Conservation (phyloP, 2,329 filamentous ascomycete genomes). For the Phaeomoniella chlamydospora region DNA sequence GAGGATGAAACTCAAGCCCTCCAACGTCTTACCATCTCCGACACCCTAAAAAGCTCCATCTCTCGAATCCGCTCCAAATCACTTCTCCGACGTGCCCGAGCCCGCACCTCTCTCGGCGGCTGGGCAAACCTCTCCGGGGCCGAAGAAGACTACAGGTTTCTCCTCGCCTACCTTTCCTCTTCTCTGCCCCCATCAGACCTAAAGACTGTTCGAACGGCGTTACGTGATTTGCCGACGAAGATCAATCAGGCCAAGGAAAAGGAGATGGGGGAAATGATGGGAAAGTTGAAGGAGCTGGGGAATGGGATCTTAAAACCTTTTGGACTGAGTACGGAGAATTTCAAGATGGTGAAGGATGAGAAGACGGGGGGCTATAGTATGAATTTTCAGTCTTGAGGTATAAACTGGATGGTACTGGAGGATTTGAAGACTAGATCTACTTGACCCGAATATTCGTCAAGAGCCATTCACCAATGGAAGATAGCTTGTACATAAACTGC, state of each 20-base stretch:
- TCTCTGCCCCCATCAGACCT: slow-evolving; percentile 52
- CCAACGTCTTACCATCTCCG: slow-evolving; percentile 24
- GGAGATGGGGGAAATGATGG: slow-evolving; percentile 96
- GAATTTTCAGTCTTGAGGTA: slow-evolving; percentile 67
- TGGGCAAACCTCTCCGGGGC: slow-evolving; percentile 73
- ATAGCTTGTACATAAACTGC: too few relatives aligned
- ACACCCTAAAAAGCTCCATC: slow-evolving; percentile 46
- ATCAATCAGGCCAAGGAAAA: slow-evolving; percentile 67
- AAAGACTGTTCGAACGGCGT: slow-evolving; percentile 51
- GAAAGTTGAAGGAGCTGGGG: slow-evolving; percentile 80
- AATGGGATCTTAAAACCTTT: slow-evolving; percentile 89
- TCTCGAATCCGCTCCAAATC: slow-evolving; percentile 69
- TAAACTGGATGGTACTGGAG: too few relatives aligned
- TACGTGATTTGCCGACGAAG: slow-evolving; percentile 49
- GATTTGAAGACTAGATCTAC: too few relatives aligned
- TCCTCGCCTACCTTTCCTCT: slow-evolving; percentile 26
- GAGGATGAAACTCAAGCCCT: slow-evolving; percentile 23
- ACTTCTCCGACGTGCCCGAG: slow-evolving; percentile 63
- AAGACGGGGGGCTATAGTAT: slow-evolving; percentile 85
- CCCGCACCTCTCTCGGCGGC: slow-evolving; percentile 53
- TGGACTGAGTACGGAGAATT: slow-evolving; percentile 85
- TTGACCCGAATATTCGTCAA: too few relatives aligned
- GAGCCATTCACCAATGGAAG: too few relatives aligned
- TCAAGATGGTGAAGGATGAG: slow-evolving; percentile 85
- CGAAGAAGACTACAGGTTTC: slow-evolving; percentile 61